These are phyloP conservation scores for Aristolochia contorta DNA, from an alignment of 164 flowering plant genomes.

Conservation along the genomic window DNA sequence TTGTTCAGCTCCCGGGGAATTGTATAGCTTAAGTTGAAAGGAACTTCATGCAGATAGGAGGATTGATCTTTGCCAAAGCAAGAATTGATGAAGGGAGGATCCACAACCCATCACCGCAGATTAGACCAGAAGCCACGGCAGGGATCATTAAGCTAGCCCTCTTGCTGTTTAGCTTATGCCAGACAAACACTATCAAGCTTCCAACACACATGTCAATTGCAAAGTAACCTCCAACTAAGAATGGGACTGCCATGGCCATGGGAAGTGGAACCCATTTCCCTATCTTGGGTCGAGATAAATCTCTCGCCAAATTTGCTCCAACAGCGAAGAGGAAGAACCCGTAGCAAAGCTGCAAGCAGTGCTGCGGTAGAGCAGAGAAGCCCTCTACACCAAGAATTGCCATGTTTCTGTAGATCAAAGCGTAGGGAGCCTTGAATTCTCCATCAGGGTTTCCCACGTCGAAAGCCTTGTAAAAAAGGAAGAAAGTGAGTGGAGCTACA, in stretches of 20 bases:
- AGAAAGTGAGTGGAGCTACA: conserved; percentile 75
- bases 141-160: conserved; percentile 51
- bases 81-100: conserved; percentile 27
- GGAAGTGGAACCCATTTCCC: conserved; percentile 78
- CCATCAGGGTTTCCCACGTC: conserved; percentile 79
- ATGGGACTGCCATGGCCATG: conserved; percentile 98
- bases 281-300: conserved; percentile 32
- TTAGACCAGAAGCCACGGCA: conserved; percentile 40
- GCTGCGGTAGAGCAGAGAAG: conserved; percentile 75
- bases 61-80: conserved; percentile 20
- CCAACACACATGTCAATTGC: conserved; percentile 97
- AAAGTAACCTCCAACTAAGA: conserved; percentile 76
- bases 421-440: conserved; percentile 89
- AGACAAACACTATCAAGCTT: conserved; percentile 64
- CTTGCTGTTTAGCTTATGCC: conserved; percentile 47
- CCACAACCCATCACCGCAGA: conserved; percentile 33
- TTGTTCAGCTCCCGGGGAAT: too few relatives aligned
- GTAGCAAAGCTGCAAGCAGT: conserved; percentile 78
- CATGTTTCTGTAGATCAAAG: conserved; percentile 82
- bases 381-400: conserved; percentile 86
- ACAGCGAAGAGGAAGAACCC: conserved; percentile 74
- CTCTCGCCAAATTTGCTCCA: conserved; percentile 50
- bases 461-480: conserved; percentile 86
- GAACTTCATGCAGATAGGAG: conserved; percentile 65
- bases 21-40: conserved; percentile 5